Evolutionary conservation across 164 flowering plant genomes (phyloP), one percentile per base, ranked within the genome.

Genomic region (Berberis vulgaris): DNA sequence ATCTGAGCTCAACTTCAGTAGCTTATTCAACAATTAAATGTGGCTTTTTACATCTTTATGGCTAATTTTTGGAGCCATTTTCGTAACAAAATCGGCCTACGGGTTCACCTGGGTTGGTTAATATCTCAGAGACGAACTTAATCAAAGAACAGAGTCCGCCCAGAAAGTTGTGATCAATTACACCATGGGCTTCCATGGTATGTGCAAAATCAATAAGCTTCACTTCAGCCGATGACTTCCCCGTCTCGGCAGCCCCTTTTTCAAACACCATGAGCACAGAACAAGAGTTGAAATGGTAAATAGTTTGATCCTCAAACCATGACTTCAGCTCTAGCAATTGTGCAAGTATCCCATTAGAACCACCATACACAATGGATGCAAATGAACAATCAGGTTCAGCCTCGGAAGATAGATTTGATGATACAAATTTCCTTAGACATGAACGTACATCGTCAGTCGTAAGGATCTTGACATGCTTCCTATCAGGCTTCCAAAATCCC

Each of bases 261-360:
- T 85, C 94, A 73, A 76, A 90, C 71, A 87, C 54, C 74, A 93
- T 61, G 26, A 88, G 83, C 64, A 93, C 68, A 2, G 98, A 93
- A 58, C 92, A 80, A 43, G 98, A 84, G 63, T 84, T 62, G 69
- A 93, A 87, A 61, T 86, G 94, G 69, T 63, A 87, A 39, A 74
- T 63, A 1, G 90, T 88, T 69, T 90, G 97, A 66, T 80, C 86
- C 80, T 93, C 96, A 67, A 93, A 90, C 98, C 98, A 94, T 7
- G 79, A 75, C 72, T 90, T 94, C 61, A 94, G 81, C 71, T 85
- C 88, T 75, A 82, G 59, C 61, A 89, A 54, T 54, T 93, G 97
- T 2, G 86, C 80, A 79, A 89, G 68, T 66, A 92, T 83, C 57
- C 96, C 96, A 41, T 62, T 52, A 3, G 91, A 76, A 56, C 94